Conservation (phyloP, 2,329 filamentous ascomycete species). For the Fusarium sororula region DNA sequence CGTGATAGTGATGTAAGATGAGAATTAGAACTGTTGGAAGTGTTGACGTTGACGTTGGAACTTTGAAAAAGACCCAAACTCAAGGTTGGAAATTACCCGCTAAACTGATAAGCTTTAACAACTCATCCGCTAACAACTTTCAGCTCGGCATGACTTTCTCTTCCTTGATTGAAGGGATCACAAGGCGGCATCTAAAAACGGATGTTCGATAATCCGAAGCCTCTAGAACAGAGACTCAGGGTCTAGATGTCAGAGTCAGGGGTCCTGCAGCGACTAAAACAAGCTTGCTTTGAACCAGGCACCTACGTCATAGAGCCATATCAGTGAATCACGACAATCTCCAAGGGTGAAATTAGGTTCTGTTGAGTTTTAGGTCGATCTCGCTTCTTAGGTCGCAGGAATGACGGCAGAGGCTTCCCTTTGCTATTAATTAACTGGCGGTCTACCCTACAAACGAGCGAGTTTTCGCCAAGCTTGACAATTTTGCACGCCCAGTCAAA, state of each 20-base stretch:
- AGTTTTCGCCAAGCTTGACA: background rate
- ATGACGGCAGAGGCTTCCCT: slow-evolving; percentile 32
- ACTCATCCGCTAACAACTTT: background rate
- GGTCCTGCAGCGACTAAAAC: slow-evolving; percentile 22
- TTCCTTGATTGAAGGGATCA: slow-evolving; percentile 1
- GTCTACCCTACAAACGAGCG: background rate
- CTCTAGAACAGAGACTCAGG: background rate
- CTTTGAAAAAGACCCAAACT: background rate
- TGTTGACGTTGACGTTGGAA: background rate
- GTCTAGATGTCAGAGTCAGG: slow-evolving; percentile 1
- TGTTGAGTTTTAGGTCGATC: slow-evolving; percentile 5
- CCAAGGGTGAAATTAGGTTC: background rate
- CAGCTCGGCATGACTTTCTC: background rate
- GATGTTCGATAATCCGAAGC: background rate
- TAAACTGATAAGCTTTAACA: background rate
- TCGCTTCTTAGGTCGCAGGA: background rate
- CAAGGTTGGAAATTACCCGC: background rate
- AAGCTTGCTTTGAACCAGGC: slow-evolving; percentile 11
- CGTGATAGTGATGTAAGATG: background rate
- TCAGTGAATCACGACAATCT: slow-evolving; percentile 29
- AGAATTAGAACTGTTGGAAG: background rate
- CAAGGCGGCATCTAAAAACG: background rate
- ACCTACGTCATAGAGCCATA: slow-evolving; percentile 26
- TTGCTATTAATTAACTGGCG: slow-evolving; percentile 16
- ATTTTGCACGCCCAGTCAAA: background rate